Conservation (phyloP, 768 basidiomycete species). For the Macrolepiota dolichaula region DNA sequence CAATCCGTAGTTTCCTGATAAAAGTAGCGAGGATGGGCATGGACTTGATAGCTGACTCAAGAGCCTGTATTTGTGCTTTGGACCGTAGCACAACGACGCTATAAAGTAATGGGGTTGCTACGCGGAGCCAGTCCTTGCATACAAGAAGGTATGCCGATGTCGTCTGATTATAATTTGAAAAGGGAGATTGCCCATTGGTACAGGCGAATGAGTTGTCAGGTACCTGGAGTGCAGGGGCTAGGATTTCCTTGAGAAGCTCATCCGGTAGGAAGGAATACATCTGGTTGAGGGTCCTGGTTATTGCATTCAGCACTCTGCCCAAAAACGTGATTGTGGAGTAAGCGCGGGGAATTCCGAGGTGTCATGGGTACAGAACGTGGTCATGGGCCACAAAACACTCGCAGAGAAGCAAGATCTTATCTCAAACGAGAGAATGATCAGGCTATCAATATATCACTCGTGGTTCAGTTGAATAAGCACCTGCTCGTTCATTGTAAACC, state of each 20-base stretch:
- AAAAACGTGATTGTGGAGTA: too few relatives aligned
- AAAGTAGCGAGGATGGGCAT: slow-evolving; percentile 16
- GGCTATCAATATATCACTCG: too few relatives aligned
- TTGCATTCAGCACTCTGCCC: too few relatives aligned
- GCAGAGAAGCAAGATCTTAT: too few relatives aligned
- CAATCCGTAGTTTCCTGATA: slow-evolving; percentile 21
- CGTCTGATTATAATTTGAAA: slow-evolving; percentile 13
- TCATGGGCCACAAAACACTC: too few relatives aligned
- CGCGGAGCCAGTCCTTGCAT: slow-evolving; percentile 24
- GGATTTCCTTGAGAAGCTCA: slow-evolving; percentile 20
- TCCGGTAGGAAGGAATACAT: slow-evolving; percentile 18
- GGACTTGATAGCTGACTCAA: slow-evolving; percentile 14
- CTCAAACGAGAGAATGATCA: too few relatives aligned
- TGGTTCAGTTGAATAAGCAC: too few relatives aligned
- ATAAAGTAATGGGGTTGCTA: slow-evolving; percentile 25
- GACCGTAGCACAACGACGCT: slow-evolving; percentile 23
- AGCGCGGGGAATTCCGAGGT: too few relatives aligned
- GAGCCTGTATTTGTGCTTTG: slow-evolving; percentile 22
- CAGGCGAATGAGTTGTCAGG: slow-evolving; percentile 17
- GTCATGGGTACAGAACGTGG: too few relatives aligned
- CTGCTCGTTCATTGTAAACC: too few relatives aligned
- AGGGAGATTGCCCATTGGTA: slow-evolving; percentile 14
- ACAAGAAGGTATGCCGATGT: slow-evolving; percentile 20
- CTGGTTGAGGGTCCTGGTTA: too few relatives aligned
- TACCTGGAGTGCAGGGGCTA: slow-evolving; percentile 18